Evolutionary conservation across 495 filamentous ascomycete species (phyloP).

Genomic region (Penicillium paxilli): DNA sequence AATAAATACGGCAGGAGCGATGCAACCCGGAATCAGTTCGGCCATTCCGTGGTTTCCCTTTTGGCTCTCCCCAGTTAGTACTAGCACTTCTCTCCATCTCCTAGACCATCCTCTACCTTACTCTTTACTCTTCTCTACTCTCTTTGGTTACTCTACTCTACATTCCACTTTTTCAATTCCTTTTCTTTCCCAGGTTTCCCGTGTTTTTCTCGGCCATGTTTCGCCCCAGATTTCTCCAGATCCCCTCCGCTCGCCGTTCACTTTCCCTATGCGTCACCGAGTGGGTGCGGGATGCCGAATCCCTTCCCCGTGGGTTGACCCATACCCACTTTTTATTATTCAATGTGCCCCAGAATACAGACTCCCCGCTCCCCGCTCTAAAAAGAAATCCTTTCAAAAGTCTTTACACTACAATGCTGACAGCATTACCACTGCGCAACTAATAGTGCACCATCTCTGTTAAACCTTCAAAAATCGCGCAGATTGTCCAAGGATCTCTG

Average conservation of each 20-base stretch:
- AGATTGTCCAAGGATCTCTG: background rate
- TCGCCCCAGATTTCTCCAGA: constrained; percentile 12
- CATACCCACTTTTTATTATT: constrained; percentile 12
- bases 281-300: constrained; percentile 26
- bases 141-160: background rate
- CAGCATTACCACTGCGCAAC: no score
- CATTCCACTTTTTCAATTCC: background rate
- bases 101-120: no score
- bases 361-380: background rate
- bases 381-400: background rate
- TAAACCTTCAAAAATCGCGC: background rate
- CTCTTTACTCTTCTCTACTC: background rate
- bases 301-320: constrained; percentile 9
- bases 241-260: constrained; percentile 6
- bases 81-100: background rate
- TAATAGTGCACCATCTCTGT: no score
- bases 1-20: constrained; percentile 9
- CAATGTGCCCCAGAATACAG: constrained; percentile 6
- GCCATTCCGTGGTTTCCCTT: constrained; percentile 11
- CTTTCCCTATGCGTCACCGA: constrained; percentile 14
- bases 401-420: no score
- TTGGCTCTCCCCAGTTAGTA: background rate
- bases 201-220: background rate
- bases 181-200: background rate
- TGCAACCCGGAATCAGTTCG: constrained; percentile 14